These are phyloP conservation scores for Mycena belliarum DNA, from an alignment of 768 basidiomycete species.

Conservation along the genomic window DNA sequence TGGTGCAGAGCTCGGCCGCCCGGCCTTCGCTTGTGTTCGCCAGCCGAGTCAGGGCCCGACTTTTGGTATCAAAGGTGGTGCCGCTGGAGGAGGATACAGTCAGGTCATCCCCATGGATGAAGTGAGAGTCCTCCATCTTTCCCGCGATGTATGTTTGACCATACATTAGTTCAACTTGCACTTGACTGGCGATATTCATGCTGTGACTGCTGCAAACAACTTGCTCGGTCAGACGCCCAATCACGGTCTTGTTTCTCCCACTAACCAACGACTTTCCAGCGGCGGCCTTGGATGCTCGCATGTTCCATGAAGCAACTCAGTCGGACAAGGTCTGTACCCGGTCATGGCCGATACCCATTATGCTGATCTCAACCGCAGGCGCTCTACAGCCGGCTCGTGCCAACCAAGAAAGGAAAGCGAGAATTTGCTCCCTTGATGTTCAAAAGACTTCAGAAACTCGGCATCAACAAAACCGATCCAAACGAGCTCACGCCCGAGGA, in stretches of 20 bases:
- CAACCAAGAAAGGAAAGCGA: conserved; percentile 90
- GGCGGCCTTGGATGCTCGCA: conserved; percentile 93
- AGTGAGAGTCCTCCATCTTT: conserved; percentile 37
- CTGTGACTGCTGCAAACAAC: conserved; percentile 97
- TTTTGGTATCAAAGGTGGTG: conserved; percentile 99
- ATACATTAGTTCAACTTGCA: conserved; percentile 84
- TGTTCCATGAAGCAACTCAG: conserved; percentile 97
- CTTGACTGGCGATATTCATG: conserved; percentile 96
- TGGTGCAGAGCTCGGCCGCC: conserved; percentile 90
- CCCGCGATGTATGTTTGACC: conserved; percentile 1
- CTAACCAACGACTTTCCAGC: conserved; percentile 45
- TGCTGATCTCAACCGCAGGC: conserved; percentile 42
- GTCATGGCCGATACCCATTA: neutral
- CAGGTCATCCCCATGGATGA: conserved; percentile 99
- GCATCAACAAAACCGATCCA: conserved; percentile 92
- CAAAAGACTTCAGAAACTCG: conserved; percentile 91
- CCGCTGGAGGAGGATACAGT: conserved; percentile 97
- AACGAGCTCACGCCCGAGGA: conserved; percentile 92
- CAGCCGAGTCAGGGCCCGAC: conserved; percentile 99
- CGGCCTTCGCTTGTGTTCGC: conserved; percentile 93
- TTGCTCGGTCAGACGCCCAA: conserved; percentile 62
- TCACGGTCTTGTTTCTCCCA: neutral
- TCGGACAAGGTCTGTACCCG: conserved; percentile 73
- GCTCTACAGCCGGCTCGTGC: conserved; percentile 89
- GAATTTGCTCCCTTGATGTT: conserved; percentile 96